These are phyloP conservation scores for Scutellaria barbata DNA, from an alignment of 257 asterid genomes.

Conservation along the genomic window DNA sequence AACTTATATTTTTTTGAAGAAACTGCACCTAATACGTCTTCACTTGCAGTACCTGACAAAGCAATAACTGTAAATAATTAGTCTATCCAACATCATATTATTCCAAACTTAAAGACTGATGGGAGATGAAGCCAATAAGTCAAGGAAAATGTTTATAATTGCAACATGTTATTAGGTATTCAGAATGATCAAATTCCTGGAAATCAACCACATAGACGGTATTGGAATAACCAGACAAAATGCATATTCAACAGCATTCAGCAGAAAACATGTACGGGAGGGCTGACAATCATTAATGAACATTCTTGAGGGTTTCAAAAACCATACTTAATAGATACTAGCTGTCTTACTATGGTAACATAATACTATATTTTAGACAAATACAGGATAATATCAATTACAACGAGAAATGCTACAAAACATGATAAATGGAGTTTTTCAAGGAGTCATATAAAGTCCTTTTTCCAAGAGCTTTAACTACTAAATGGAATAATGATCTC, in stretches of 20 bases:
- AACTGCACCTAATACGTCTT: slow-evolving; percentile 40
- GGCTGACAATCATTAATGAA: neutral
- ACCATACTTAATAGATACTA: neutral
- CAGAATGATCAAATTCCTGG: neutral
- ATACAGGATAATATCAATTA: neutral
- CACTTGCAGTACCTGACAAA: slow-evolving; percentile 43
- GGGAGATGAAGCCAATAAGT: slow-evolving; percentile 17
- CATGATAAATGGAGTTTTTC: neutral
- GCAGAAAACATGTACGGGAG: neutral
- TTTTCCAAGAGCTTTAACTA: neutral
- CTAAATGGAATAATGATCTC: too few relatives aligned
- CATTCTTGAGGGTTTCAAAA: neutral
- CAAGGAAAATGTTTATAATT: neutral
- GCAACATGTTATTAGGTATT: neutral
- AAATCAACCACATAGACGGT: slow-evolving; percentile 17
- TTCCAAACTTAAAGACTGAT: slow-evolving; percentile 16
- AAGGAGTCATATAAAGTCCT: slow-evolving; percentile 9
- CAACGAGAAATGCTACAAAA: slow-evolving; percentile 4
- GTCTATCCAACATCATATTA: slow-evolving; percentile 32
- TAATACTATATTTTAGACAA: neutral
- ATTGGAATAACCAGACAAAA: slow-evolving; percentile 1
- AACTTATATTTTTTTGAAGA: slow-evolving; percentile 24
- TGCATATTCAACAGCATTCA: neutral
- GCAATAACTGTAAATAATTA: slow-evolving; percentile 19
- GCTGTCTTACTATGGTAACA: neutral